These are phyloP conservation scores for Yamadazyma sp. DNA, from an alignment of 805 yeast species.

Conservation along the genomic window DNA sequence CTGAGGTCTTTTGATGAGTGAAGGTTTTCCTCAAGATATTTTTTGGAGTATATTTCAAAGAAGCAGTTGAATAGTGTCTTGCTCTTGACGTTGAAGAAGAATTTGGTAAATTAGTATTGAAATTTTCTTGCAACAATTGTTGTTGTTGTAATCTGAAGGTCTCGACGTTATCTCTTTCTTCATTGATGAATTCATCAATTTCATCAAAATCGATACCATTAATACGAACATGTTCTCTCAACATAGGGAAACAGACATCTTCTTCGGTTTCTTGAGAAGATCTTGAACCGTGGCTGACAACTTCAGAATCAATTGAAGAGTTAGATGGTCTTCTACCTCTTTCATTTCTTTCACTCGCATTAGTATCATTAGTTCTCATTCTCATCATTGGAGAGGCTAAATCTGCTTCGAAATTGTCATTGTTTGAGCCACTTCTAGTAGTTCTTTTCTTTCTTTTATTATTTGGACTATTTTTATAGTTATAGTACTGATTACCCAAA, in stretches of 20 bases:
- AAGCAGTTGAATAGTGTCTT: slow-evolving; percentile 32
- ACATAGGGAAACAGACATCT: slow-evolving; percentile 96
- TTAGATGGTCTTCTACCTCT: slow-evolving; percentile 35
- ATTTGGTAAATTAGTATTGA: background rate
- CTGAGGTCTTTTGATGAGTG: slow-evolving; percentile 2
- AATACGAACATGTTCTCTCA: slow-evolving; percentile 53
- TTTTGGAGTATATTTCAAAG: slow-evolving; percentile 61
- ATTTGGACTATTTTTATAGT: slow-evolving; percentile 5
- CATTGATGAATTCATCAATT: slow-evolving; percentile 74
- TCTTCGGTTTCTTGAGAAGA: slow-evolving; percentile 91
- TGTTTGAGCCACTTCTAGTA: slow-evolving; percentile 10
- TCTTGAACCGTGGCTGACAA: slow-evolving; percentile 69
- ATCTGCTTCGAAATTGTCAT: slow-evolving; percentile 22
- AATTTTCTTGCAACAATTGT: slow-evolving; percentile 16
- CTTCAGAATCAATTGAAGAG: slow-evolving; percentile 55
- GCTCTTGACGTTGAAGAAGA: slow-evolving; percentile 9
- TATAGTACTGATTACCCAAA: slow-evolving; percentile 1
- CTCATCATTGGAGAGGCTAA: slow-evolving; percentile 27
- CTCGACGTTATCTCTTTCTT: slow-evolving; percentile 48
- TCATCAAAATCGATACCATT: slow-evolving; percentile 91
- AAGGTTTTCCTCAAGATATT: slow-evolving; percentile 20
- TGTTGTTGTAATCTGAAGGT: slow-evolving; percentile 23
- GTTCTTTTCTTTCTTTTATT: slow-evolving; percentile 9
- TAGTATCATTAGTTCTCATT: slow-evolving; percentile 23
- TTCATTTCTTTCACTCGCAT: slow-evolving; percentile 13